A percentile compares a stretch with the other conserved stretches of the same genome.
Conservation (phyloP, 352 stramenopile species). For the Phytopythium kandeliae region DNA sequence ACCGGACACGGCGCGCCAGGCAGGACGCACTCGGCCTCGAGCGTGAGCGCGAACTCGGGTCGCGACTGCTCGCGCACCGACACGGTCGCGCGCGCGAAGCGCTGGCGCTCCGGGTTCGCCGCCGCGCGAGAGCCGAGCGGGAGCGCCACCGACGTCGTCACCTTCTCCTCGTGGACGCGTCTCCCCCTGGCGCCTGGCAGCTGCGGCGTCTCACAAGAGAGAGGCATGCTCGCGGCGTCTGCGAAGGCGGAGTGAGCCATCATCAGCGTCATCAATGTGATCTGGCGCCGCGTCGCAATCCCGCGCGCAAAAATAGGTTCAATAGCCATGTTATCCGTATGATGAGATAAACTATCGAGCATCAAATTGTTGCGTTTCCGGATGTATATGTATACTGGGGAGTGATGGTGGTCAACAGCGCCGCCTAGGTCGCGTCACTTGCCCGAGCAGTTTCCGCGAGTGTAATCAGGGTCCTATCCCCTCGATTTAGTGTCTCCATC, state of each 20-base stretch:
- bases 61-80: constrained; percentile 25
- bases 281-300: no score
- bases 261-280: no score
- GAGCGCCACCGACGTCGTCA: constrained; percentile 8
- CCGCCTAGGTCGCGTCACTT: not conserved
- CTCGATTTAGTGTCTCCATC: not conserved
- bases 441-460: constrained; percentile 9
- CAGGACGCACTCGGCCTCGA: constrained; percentile 15
- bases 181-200: no score
- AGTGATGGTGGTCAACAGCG: no score
- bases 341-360: no score
- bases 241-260: no score
- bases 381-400: no score
- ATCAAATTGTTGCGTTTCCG: no score
- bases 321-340: no score
- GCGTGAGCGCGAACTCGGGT: constrained; percentile 40
- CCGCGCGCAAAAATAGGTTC: constrained; percentile 7
- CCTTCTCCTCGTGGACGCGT: not conserved
- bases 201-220: no score
- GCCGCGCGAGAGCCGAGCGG: constrained; percentile 18
- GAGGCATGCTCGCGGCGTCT: no score
- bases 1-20: not conserved
- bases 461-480: constrained; percentile 1
- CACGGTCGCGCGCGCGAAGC: constrained; percentile 13
- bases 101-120: constrained; percentile 12